Conservation (phyloP, 148 eudicot genomes). For the Heliamphora exappendiculata region DNA sequence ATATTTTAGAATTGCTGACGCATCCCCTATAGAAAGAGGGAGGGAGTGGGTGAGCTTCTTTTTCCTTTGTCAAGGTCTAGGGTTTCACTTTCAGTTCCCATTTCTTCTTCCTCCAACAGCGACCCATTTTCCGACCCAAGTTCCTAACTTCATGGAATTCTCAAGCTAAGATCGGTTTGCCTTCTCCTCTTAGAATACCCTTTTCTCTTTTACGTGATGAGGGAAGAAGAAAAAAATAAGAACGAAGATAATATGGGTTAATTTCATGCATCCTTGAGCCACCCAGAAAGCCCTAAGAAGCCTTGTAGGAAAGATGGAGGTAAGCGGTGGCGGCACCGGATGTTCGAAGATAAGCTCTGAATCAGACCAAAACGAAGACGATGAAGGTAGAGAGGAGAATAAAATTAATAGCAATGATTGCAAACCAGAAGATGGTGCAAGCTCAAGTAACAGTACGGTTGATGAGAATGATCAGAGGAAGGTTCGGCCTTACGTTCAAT, state of each 20-base stretch:
- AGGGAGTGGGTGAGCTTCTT: no score
- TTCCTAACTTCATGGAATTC: background rate
- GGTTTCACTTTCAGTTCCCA: constrained; percentile 9
- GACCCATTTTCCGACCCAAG: background rate
- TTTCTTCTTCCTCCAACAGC: background rate
- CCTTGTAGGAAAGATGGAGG: constrained; percentile 22
- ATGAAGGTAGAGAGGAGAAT: constrained; percentile 18
- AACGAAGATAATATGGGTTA: background rate
- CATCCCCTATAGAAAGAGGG: no score
- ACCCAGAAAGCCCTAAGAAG: background rate
- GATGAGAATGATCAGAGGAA: constrained; percentile 43
- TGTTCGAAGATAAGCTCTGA: constrained; percentile 31
- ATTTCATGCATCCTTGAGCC: background rate
- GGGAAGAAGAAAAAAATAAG: background rate
- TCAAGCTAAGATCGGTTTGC: background rate
- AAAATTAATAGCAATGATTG: constrained; percentile 33
- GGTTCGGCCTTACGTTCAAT: constrained; percentile 72
- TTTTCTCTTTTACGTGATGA: background rate
- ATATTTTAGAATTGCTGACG: no score
- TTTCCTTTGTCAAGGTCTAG: background rate
- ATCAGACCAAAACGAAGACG: constrained; percentile 16
- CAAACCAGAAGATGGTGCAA: constrained; percentile 35
- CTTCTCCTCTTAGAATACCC: background rate
- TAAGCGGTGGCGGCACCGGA: constrained; percentile 25
- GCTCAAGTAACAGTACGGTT: constrained; percentile 69